These are phyloP conservation scores for Cladosporium colombiae DNA, from an alignment of 2,329 filamentous ascomycete genomes.

Conservation along the genomic window DNA sequence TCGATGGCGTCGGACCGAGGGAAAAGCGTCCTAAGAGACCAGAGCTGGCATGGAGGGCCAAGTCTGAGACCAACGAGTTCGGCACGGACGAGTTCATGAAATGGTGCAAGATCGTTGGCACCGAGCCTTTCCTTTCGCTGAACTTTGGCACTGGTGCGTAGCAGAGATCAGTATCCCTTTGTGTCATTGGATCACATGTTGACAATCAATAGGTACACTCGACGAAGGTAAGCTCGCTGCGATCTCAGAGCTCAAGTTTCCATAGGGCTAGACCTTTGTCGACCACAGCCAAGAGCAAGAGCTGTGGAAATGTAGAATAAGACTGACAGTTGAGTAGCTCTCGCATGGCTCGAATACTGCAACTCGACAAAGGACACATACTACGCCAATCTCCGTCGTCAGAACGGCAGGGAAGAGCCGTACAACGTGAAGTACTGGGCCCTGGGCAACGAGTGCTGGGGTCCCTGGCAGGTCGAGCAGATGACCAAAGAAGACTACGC, in stretches of 20 bases:
- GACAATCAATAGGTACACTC: conserved; percentile 41
- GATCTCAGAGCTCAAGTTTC: too few relatives aligned
- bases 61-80: conserved; percentile 72
- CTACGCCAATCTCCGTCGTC: conserved; percentile 76
- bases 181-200: conserved; percentile 2
- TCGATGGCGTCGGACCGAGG: conserved; percentile 74
- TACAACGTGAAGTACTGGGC: conserved; percentile 87
- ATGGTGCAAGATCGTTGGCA: conserved; percentile 72
- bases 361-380: conserved; percentile 75
- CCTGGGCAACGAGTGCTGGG: conserved; percentile 73
- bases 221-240: conserved; percentile 51
- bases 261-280: background rate
- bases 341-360: conserved; percentile 85
- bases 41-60: conserved; percentile 76
- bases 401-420: conserved; percentile 73
- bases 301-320: background rate
- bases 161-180: background rate
- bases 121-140: conserved; percentile 76
- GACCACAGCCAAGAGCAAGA: background rate
- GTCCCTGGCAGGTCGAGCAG: conserved; percentile 64
- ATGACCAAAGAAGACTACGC: conserved; percentile 70
- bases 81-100: conserved; percentile 85
- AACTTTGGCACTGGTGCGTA: conserved; percentile 73
- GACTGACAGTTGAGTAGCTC: conserved; percentile 42
- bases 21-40: conserved; percentile 66